Evolutionary conservation across 148 eudicot species (phyloP).

Genomic region (Simmondsia chinensis): DNA sequence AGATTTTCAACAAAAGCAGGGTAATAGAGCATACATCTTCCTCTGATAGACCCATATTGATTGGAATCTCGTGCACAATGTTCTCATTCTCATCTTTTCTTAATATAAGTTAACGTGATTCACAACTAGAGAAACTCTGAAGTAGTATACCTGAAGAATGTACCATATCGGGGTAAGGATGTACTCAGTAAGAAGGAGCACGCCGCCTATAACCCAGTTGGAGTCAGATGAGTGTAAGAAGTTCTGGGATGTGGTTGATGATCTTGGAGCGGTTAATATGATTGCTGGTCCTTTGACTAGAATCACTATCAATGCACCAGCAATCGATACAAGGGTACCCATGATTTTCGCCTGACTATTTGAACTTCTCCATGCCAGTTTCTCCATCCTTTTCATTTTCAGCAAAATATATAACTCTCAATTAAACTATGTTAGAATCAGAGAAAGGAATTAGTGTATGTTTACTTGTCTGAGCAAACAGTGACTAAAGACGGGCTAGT

Average conservation of each 20-base stretch:
- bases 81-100: too few species aligned
- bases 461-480: too few species aligned
- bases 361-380: slow-evolving; percentile 39
- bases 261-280: slow-evolving; percentile 7
- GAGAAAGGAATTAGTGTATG: too few species aligned
- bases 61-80: too few species aligned
- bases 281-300: slow-evolving; percentile 50
- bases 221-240: slow-evolving; percentile 17
- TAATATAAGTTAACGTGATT: too few species aligned
- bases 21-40: too few species aligned
- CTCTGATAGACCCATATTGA: not conserved
- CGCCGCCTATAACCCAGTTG: slow-evolving; percentile 50
- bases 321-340: slow-evolving; percentile 55
- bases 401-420: not conserved
- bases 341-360: slow-evolving; percentile 54
- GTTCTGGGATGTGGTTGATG: slow-evolving; percentile 8
- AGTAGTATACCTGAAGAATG: slow-evolving; percentile 55
- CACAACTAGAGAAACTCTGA: not conserved
- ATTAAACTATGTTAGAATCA: too few species aligned
- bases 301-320: slow-evolving; percentile 57
- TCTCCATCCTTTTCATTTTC: slow-evolving; percentile 45
- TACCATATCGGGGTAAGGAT: slow-evolving; percentile 75
- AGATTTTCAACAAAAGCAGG: too few species aligned
- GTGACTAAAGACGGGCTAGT: too few species aligned
- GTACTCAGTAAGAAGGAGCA: slow-evolving; percentile 52